Evolutionary conservation across 1,139 yeast species (phyloP), one percentile per base, ranked within the genome.

Genomic region (Geotrichum macrosporum): DNA sequence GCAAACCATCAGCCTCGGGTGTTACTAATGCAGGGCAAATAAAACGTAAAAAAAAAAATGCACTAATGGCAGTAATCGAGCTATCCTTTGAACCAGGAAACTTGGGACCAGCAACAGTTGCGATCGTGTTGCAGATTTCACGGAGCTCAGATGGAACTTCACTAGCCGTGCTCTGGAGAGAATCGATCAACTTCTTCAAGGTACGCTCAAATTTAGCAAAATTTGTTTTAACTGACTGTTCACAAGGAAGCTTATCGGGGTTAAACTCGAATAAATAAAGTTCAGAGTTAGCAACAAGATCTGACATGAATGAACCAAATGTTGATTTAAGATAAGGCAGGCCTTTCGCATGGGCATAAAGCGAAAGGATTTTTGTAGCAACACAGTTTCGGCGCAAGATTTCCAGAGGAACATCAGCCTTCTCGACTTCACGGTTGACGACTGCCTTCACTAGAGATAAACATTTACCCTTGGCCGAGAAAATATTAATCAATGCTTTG

Each of bases 21-120:
- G 88, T 79, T 5, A 87, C 86, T 48, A 88, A 75, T 0, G 89
- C 89, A 3, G 96, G 96, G 59, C 94, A 86, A 45, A 85, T 73
- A 55, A 84, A 81, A 52, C 95, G 72, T 54, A 88, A 70, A 60
- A 87, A 86, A 35, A 87, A 67, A 59, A 85, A 87, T 0, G 94
- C 84, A 0, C 95, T 94, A 19, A 85, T 84, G 0, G 95, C 92
- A 44, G 80, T 73, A 74, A 65, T 34, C 78, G 69, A 48, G 80
- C 44, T 47, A 32, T 54, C 56, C 18, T 53, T 54, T 48, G 81
- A 71, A 42, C 79, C 85, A 1, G 84, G 80, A 53, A 83, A 82
- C 52, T 76, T 77, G 5, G 63, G 64, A 31, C 70, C 66, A 1
- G 85, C 88, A 10, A 81, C 72, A 6, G 66, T 64, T 53, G 75